Evolutionary conservation across 2,329 filamentous ascomycete genomes (phyloP), one percentile per base, ranked within the genome.

Genomic region (Pleomassaria siparia): DNA sequence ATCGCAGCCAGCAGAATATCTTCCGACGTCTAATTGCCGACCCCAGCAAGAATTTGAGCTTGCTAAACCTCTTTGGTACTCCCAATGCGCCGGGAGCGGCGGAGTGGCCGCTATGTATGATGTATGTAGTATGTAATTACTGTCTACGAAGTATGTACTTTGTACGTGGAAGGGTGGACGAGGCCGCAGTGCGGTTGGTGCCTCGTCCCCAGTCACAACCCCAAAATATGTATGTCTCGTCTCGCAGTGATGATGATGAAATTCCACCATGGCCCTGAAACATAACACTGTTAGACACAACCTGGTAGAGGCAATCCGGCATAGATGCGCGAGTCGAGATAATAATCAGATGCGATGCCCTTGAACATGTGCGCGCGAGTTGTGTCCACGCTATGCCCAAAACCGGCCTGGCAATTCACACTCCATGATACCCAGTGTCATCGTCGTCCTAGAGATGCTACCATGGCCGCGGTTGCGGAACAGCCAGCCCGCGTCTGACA

Each of bases 391-490:
- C 29, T 26, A 26, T 26, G 7, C 25, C 25, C 25, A 26, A 26
- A 7, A 12, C 25, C 12, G 7, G 12, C 8, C 29, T 9, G 29
- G 29, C 29, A 30, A 30, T 80, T 77, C 36, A 76, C 70, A 18
- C 71, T 18, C 37, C 36, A 25, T 32, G 18, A 4, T 21, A n/a
- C 55, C 59, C 61, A 63, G 58, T 54, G 52, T 63, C 68, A 69
- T 72, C 60, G 62, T 60, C 62, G 64, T 64, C 65, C 60, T 64
- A 53, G 55, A 59, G 54, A 64, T 70, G 69, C 67, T 70, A 71
- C 70, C 72, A 72, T 70, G 64, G 54, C 64, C 70, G 71, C 68
- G 71, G 70, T 67, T 69, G 66, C 72, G 71, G 72, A 66, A 64
- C 59, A 65, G 56, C 56, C 69, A 67, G 69, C 66, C 70, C 62